phyloP scores from a whole-genome alignment of 768 basidiomycete species.

The Leccinum incarnatum region DNA sequence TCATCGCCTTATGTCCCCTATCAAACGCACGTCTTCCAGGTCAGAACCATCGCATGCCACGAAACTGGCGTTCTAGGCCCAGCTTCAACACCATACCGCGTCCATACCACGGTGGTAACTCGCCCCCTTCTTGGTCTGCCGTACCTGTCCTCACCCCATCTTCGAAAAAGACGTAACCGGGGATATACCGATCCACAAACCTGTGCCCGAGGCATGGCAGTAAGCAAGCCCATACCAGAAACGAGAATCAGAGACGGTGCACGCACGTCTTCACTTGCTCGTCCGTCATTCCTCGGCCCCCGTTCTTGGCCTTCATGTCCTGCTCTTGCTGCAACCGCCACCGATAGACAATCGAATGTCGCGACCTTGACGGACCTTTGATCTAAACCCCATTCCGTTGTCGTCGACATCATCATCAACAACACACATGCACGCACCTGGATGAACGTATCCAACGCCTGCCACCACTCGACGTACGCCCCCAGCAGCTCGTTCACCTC shows the following conservation, averaged over 20 bases:
- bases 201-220: slow-evolving; percentile 33
- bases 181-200: slow-evolving; percentile 92
- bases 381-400: slow-evolving; percentile 31
- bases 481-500: slow-evolving; percentile 62
- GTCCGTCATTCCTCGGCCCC: slow-evolving; percentile 88
- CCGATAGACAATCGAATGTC: slow-evolving; percentile 63
- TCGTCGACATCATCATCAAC: slow-evolving; percentile 5
- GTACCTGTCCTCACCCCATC: slow-evolving; percentile 47
- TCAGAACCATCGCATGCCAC: slow-evolving; percentile 43
- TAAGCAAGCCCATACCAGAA: not conserved
- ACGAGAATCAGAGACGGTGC: not conserved
- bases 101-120: slow-evolving; percentile 41
- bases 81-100: slow-evolving; percentile 53
- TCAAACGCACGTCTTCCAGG: not conserved
- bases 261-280: slow-evolving; percentile 59
- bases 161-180: slow-evolving; percentile 86
- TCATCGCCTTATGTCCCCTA: not conserved
- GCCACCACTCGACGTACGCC: slow-evolving; percentile 67
- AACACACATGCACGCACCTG: slow-evolving; percentile 48
- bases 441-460: slow-evolving; percentile 67
- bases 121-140: slow-evolving; percentile 20
- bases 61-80: slow-evolving; percentile 50
- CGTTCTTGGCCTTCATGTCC: slow-evolving; percentile 80
- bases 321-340: slow-evolving; percentile 94
- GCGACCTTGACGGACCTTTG: slow-evolving; percentile 32